Conservation (phyloP, 495 filamentous ascomycete genomes). For the Schizothecium vesticola region DNA sequence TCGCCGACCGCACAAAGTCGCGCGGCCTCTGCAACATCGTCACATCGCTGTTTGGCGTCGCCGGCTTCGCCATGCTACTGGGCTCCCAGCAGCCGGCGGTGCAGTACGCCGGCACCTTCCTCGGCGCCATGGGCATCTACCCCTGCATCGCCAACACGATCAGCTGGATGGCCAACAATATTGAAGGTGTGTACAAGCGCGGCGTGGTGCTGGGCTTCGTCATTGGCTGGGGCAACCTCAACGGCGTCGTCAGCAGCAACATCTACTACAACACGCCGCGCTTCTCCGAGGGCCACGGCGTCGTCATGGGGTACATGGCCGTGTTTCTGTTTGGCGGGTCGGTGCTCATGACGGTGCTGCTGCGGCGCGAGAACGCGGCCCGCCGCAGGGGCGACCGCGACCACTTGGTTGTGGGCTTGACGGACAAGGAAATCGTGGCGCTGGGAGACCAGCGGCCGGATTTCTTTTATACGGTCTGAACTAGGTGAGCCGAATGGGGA, state of each 20-base stretch:
- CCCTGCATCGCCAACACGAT: constrained; percentile 90
- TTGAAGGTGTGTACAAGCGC: constrained; percentile 87
- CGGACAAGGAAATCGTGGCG: constrained; percentile 51
- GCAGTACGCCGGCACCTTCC: constrained; percentile 78
- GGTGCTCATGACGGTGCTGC: constrained; percentile 58
- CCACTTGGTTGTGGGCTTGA: constrained; percentile 57
- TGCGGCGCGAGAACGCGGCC: constrained; percentile 60
- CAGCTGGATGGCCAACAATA: constrained; percentile 83
- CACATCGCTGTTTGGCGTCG: constrained; percentile 63
- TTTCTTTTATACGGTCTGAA: constrained; percentile 72
- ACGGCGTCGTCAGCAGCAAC: constrained; percentile 77
- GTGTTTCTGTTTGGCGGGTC: constrained; percentile 48
- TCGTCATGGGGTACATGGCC: constrained; percentile 46
- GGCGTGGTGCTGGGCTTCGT: constrained; percentile 82
- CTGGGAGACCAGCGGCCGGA: constrained; percentile 71
- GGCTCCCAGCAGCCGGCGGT: constrained; percentile 53
- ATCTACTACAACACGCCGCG: constrained; percentile 49
- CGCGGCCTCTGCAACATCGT: constrained; percentile 79
- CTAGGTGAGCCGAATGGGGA: too few relatives aligned
- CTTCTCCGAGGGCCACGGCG: constrained; percentile 42
- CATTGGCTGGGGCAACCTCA: constrained; percentile 91
- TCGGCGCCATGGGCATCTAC: constrained; percentile 87
- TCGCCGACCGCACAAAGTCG: constrained; percentile 71
- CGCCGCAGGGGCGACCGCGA: constrained; percentile 62
- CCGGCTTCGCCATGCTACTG: constrained; percentile 76